Evolutionary conservation across 345 rosid genomes (phyloP), one percentile per base, ranked within the genome.

Genomic region (Moricandia moricandioides): DNA sequence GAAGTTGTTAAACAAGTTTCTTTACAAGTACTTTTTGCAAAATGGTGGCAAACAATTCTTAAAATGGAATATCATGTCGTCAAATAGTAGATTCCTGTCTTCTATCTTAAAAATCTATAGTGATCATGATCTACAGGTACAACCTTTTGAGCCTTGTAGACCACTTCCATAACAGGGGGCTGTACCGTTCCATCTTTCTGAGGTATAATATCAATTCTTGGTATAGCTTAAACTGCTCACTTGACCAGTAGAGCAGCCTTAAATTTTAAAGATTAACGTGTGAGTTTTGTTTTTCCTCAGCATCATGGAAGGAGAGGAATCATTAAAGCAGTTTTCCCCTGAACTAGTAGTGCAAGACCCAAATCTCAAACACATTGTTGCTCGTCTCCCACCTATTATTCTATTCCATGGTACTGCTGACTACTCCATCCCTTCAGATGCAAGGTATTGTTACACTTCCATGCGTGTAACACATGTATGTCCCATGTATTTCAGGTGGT

Each of bases 261-360:
- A 52, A 14, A 60, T 30, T n/a, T 49, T 13, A 47, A 40, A 10
- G 31, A 43, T 68, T 29, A 40, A 45, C 56, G 34, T n/a, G 55
- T 24, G 61, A 40, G 17, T 73, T 8, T 73, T 62, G 56, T 70
- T 57, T 76, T 45, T 62, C 31, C 49, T 24, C 88, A 92, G 97
- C 79, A 92, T 95, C 72, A 95, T 95, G 99, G 98, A 90, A 80
- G 98, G 98, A 71, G 98, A 95, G 74, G 85, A 88, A 73, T 92
- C 96, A 56, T 77, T 95, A 74, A 73, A 37, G 67, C 86, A 83
- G 70, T 95, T 72, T 83, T 95, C 99, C 73, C 97, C 99, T 3
- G 99, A 92, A 79, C 79, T 92, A 16, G 74, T 92, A 43, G 90
- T 87, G 34, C 92, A 76, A 82, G 91, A 88, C 67, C 88, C 89